These are phyloP conservation scores for Magnolia kwangsiensis DNA, from an alignment of 164 flowering plant genomes.

Conservation along the genomic window DNA sequence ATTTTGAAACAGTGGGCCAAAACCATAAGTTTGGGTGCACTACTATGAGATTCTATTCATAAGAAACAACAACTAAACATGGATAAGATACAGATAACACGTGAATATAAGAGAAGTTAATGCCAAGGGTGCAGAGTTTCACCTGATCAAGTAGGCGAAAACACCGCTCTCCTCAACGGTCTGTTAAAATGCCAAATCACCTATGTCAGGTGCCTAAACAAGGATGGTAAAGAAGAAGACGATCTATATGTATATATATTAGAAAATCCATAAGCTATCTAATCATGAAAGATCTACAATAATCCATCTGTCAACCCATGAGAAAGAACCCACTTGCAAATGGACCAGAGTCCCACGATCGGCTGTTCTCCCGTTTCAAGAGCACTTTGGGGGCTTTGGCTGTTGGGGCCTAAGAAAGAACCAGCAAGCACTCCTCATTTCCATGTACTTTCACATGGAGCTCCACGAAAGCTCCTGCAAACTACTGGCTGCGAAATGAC, in stretches of 20 bases:
- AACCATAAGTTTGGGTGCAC: neutral
- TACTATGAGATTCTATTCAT: neutral
- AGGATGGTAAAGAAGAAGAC: neutral
- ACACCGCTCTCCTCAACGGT: neutral
- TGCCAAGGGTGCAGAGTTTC: neutral
- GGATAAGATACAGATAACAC: slow-evolving; percentile 3
- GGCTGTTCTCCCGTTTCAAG: neutral
- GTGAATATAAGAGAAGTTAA: neutral
- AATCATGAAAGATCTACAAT: neutral
- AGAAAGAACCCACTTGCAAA: neutral
- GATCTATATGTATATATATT: neutral
- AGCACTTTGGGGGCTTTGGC: neutral
- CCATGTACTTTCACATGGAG: neutral
- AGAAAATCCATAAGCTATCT: neutral
- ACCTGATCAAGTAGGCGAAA: neutral
- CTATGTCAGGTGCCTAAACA: slow-evolving; percentile 1
- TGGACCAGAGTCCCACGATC: slow-evolving; percentile 4
- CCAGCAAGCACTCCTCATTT: neutral
- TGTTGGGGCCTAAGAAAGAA: neutral
- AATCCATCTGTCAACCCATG: neutral
- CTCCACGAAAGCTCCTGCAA: neutral
- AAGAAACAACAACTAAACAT: neutral
- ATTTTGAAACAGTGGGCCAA: neutral
- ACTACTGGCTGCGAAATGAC: neutral
- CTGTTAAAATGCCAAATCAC: slow-evolving; percentile 5